phyloP scores from a whole-genome alignment of 768 basidiomycete species.

The Panellus pusillus region DNA sequence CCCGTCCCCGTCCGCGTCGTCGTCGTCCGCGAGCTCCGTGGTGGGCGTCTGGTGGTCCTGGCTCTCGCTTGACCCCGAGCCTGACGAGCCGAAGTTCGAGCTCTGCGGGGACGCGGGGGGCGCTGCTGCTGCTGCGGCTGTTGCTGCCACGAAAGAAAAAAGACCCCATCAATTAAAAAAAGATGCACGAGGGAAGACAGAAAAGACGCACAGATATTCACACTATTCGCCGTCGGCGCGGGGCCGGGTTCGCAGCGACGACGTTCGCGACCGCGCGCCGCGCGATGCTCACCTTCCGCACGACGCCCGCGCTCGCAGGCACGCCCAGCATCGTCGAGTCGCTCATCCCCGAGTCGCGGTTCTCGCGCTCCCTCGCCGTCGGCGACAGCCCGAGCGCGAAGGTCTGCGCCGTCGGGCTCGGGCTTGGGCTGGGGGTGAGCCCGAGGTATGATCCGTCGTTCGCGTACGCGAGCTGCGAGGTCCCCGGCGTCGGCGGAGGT shows the following conservation, averaged over 20 bases:
- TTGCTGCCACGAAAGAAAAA: not conserved
- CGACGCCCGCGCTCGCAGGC: conserved; percentile 12
- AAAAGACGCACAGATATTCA: too few species aligned
- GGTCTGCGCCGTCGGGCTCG: conserved; percentile 5
- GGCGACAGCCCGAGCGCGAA: too few species aligned
- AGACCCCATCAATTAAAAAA: too few species aligned
- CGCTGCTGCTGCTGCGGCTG: conserved; percentile 9
- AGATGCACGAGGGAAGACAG: not conserved
- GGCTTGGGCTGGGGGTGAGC: not conserved
- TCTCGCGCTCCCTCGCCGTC: not conserved
- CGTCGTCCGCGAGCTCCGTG: conserved; percentile 28
- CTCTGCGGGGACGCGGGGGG: conserved; percentile 48
- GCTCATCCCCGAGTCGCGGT: conserved; percentile 21
- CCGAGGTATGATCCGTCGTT: not conserved
- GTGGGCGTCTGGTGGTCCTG: conserved; percentile 43
- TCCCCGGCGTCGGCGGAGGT: not conserved
- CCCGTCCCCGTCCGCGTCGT: too few species aligned
- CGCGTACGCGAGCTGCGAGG: conserved; percentile 12
- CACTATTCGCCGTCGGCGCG: too few species aligned
- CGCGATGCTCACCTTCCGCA: conserved; percentile 31
- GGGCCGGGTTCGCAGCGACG: conserved; percentile 31
- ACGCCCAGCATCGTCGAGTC: conserved; percentile 20
- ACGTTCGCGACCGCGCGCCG: conserved; percentile 55
- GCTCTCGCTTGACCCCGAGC: conserved; percentile 31
- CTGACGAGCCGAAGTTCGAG: conserved; percentile 50